Conservation (phyloP, 192 early-diverging fungal species). For the Podila horticola region DNA sequence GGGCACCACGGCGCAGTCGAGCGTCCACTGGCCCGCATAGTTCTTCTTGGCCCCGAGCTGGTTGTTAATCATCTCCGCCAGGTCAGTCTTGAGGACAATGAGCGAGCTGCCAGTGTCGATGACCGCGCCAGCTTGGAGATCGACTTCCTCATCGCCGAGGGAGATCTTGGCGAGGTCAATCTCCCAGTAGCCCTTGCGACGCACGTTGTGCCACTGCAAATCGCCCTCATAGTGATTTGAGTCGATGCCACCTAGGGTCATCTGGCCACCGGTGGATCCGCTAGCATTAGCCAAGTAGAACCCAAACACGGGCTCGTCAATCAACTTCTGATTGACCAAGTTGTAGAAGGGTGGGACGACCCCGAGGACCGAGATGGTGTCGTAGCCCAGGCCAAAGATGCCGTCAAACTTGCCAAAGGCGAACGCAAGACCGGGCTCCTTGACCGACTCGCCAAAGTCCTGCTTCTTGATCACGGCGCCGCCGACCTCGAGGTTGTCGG, state of each 20-base stretch:
- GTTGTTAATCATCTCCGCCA: constrained; percentile 92
- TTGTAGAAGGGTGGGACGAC: constrained; percentile 97
- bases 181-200: constrained; percentile 98
- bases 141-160: constrained; percentile 81
- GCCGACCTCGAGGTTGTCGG: constrained; percentile 69
- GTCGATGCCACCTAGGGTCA: constrained; percentile 90
- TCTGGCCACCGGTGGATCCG: constrained; percentile 79
- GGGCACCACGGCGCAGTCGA: constrained; percentile 81
- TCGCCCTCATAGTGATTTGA: constrained; percentile 76
- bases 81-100: constrained; percentile 76
- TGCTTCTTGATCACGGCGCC: constrained; percentile 74
- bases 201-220: constrained; percentile 84
- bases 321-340: constrained; percentile 82
- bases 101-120: constrained; percentile 95
- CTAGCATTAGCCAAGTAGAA: constrained; percentile 87
- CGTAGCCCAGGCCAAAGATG: constrained; percentile 93
- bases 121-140: constrained; percentile 77
- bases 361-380: constrained; percentile 86
- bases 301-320: constrained; percentile 90
- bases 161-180: constrained; percentile 83
- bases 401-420: constrained; percentile 97
- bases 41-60: constrained; percentile 94
- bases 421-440: constrained; percentile 97
- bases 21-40: constrained; percentile 86
- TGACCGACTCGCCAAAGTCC: constrained; percentile 96